Evolutionary conservation across 331 rosid genomes (phyloP), one percentile per base, ranked within the genome.

Genomic region (Rhamnella rubrinervis): DNA sequence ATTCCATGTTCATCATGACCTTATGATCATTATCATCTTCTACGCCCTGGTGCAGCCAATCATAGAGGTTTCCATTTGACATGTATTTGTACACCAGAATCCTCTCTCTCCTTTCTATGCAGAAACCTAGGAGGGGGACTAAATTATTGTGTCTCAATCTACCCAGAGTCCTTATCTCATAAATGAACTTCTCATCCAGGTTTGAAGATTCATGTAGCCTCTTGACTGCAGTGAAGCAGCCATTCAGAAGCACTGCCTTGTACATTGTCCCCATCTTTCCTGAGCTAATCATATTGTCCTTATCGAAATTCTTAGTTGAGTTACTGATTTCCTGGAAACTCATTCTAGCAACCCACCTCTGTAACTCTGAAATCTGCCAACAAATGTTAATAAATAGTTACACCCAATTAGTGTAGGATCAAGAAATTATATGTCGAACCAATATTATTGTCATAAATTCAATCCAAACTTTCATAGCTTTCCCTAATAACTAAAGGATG

Each of bases 181-280:
- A 56, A 10, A 78, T 21, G 69, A 78, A 78, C 10, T 71, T 46
- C 57, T 35, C 70, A 71, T 62, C 65, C 61, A 56, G 41, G 40
- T 4, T 56, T 10, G 71, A 59, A 56, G 66, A 66, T 59, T 52
- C 71, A 28, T 75, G 50, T 1, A 71, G 55, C 55, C 83, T 82
- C 73, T 75, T 78, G 14, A 78, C 78, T 2, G 83, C 81, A 5
- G 64, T 12, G 8, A 46, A 59, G 18, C 35, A 39, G 6, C 72
- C 71, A 49, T 60, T 63, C 16, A 58, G 62, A 17, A 67, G 61
- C 59, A 44, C 55, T 14, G 81, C 83, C 68, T 71, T 78, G 65
- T 75, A 82, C 78, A 68, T 75, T 9, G 73, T 78, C 70, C 83
- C 81, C 12, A 49, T 75, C 39, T n/a, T 75, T 78, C 86, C 86